These are phyloP conservation scores for Mimosa pudica DNA, from an alignment of 306 rosid species.

Conservation along the genomic window DNA sequence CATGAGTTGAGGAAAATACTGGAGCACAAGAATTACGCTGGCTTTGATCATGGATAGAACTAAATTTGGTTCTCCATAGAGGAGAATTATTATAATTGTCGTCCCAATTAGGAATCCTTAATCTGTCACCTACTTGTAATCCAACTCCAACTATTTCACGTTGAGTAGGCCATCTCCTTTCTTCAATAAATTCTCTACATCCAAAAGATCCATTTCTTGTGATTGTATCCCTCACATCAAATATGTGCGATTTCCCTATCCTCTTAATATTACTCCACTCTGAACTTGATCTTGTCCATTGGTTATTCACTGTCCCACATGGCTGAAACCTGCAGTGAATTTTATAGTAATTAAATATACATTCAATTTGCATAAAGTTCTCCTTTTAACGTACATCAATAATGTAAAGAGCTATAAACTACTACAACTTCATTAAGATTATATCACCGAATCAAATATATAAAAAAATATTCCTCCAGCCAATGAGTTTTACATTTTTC, in stretches of 20 bases:
- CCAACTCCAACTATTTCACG: constrained; percentile 24
- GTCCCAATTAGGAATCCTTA: constrained; percentile 21
- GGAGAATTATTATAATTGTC: constrained; percentile 22
- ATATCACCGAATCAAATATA: not conserved
- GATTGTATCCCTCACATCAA: constrained; percentile 39
- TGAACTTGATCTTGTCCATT: constrained; percentile 42
- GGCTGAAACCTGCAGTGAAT: constrained; percentile 38
- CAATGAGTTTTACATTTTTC: not conserved
- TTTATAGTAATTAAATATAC: not conserved
- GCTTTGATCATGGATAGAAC: constrained; percentile 29
- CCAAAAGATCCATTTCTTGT: constrained; percentile 33
- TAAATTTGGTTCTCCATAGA: constrained; percentile 35
- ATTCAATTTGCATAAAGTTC: too few relatives aligned
- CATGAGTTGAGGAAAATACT: constrained; percentile 20
- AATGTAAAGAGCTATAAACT: not conserved
- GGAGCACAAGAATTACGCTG: constrained; percentile 33
- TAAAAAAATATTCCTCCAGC: not conserved
- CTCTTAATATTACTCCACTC: constrained; percentile 32
- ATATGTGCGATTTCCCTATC: constrained; percentile 32
- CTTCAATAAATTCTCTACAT: constrained; percentile 38
- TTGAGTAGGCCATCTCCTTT: constrained; percentile 38
- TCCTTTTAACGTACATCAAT: not conserved
- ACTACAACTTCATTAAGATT: not conserved
- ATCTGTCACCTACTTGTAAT: constrained; percentile 21
- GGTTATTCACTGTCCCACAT: constrained; percentile 22